phyloP scores from a whole-genome alignment of 345 rosid species.

The Eutrema heterophyllum region DNA sequence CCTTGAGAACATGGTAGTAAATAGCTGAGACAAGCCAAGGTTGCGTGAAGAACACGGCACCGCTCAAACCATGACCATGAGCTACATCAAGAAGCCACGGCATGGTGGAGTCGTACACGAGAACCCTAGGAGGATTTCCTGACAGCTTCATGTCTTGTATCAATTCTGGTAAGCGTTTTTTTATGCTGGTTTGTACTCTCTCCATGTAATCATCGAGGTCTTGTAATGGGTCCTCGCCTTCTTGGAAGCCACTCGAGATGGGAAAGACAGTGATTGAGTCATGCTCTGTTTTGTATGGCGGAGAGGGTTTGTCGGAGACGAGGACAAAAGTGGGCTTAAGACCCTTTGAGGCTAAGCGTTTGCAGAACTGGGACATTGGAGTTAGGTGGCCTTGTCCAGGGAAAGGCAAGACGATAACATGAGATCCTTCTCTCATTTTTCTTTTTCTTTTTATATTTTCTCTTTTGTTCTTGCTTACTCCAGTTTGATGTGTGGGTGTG shows the following conservation, averaged over 20 bases:
- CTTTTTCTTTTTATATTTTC: not conserved
- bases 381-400: slow-evolving; percentile 56
- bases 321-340: slow-evolving; percentile 36
- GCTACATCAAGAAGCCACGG: slow-evolving; percentile 56
- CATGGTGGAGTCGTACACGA: slow-evolving; percentile 43
- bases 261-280: slow-evolving; percentile 26
- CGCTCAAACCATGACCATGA: slow-evolving; percentile 25
- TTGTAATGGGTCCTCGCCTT: slow-evolving; percentile 16
- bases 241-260: slow-evolving; percentile 30
- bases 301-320: slow-evolving; percentile 29
- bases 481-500: not conserved
- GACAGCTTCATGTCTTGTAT: slow-evolving; percentile 20
- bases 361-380: slow-evolving; percentile 57
- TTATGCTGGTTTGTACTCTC: slow-evolving; percentile 14
- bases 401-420: slow-evolving; percentile 36
- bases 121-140: slow-evolving; percentile 12
- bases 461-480: not conserved
- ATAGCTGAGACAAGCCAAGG: slow-evolving; percentile 39
- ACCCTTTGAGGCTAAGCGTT: slow-evolving; percentile 49
- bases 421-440: slow-evolving; percentile 18
- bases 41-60: slow-evolving; percentile 46
- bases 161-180: slow-evolving; percentile 29
- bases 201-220: slow-evolving; percentile 22
- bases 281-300: slow-evolving; percentile 24
- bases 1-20: slow-evolving; percentile 34